Percentiles rank a stretch among this genome's conserved stretches.
These are phyloP conservation scores for Gaertneriomyces sp. DNA, from an alignment of 192 early-diverging fungal species.

Conservation along the genomic window DNA sequence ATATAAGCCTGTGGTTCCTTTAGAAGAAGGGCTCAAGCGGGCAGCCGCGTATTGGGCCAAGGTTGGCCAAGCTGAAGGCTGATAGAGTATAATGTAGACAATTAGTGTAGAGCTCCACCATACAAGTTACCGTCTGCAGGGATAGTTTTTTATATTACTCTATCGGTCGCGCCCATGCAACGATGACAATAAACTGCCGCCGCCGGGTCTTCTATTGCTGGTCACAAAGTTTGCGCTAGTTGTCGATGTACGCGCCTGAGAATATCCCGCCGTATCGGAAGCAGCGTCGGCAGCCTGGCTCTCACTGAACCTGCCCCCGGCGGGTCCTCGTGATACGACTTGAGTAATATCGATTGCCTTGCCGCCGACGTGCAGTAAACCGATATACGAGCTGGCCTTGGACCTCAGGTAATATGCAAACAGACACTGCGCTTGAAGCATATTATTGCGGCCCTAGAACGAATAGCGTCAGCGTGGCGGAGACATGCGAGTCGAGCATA, in stretches of 20 bases:
- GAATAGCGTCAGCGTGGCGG: background rate
- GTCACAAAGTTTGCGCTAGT: too few relatives aligned
- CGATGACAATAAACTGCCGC: too few relatives aligned
- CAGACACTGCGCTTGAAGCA: constrained; percentile 38
- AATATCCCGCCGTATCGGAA: background rate
- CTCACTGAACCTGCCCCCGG: background rate
- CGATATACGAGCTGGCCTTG: constrained; percentile 38
- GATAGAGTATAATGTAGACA: too few relatives aligned
- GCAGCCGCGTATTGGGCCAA: constrained; percentile 35
- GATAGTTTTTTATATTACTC: too few relatives aligned
- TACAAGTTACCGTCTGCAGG: too few relatives aligned
- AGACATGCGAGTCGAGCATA: background rate
- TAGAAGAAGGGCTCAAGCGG: constrained; percentile 53
- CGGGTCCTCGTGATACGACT: constrained; percentile 11
- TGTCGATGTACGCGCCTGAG: too few relatives aligned
- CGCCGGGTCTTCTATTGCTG: too few relatives aligned
- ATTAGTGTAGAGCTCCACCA: too few relatives aligned
- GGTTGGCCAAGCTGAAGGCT: constrained; percentile 2
- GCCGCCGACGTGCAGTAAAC: constrained; percentile 23
- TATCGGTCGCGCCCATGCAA: too few relatives aligned
- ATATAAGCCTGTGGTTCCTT: constrained; percentile 54
- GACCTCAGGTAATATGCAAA: constrained; percentile 40
- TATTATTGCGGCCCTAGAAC: constrained; percentile 42
- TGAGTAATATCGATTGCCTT: constrained; percentile 17
- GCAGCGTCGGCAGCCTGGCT: background rate